phyloP scores from a whole-genome alignment of 2,329 filamentous ascomycete genomes.

The Hymenoscyphus scutula region DNA sequence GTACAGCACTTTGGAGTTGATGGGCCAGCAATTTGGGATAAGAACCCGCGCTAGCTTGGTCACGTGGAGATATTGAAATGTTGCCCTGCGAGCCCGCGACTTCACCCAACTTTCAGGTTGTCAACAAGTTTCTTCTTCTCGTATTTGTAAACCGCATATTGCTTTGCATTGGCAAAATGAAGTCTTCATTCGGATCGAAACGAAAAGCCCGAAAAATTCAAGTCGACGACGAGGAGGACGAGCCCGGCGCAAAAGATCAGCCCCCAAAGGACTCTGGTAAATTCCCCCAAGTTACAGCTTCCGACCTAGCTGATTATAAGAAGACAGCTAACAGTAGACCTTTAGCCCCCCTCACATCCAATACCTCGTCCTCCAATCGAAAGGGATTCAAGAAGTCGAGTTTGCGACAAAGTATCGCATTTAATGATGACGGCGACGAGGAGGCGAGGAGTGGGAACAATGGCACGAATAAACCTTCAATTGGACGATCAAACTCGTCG shows the following conservation, averaged over 20 bases:
- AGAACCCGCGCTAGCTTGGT: constrained; percentile 21
- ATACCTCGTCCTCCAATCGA: constrained; percentile 42
- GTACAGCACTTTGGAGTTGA: neutral
- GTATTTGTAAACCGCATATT: neutral
- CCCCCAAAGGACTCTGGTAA: constrained; percentile 28
- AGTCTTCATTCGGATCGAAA: constrained; percentile 49
- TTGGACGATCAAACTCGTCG: constrained; percentile 46
- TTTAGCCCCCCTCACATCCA: constrained; percentile 21
- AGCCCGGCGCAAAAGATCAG: constrained; percentile 33
- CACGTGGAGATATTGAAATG: constrained; percentile 32
- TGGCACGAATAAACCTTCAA: constrained; percentile 40
- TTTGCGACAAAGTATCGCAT: constrained; percentile 54
- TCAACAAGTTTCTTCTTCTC: neutral
- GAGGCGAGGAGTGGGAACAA: constrained; percentile 15
- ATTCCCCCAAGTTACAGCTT: constrained; percentile 22
- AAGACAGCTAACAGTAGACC: constrained; percentile 28
- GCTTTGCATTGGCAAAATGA: constrained; percentile 24
- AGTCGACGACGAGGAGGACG: constrained; percentile 64
- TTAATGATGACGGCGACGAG: constrained; percentile 38
- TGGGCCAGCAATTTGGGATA: constrained; percentile 8
- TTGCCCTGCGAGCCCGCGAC: neutral
- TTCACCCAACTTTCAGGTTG: neutral
- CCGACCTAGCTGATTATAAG: constrained; percentile 31
- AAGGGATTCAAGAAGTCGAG: constrained; percentile 58
- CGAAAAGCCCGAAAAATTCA: constrained; percentile 77